These are phyloP conservation scores for Vitis hybrid DNA, from an alignment of 177 flowering plant genomes.

Conservation along the genomic window DNA sequence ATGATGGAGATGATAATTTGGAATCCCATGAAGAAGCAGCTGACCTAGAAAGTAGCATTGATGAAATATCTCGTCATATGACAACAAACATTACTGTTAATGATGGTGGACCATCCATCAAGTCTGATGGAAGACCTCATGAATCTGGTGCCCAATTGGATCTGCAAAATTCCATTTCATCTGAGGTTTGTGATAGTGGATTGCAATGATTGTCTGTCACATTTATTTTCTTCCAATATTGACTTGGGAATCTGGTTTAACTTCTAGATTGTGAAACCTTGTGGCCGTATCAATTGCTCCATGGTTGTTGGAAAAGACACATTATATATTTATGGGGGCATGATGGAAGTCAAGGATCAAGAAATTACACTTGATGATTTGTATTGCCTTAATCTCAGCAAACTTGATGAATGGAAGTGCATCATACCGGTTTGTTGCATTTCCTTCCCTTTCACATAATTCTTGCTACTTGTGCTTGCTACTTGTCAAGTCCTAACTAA, in stretches of 20 bases:
- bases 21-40: constrained; percentile 35
- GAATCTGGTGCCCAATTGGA: constrained; percentile 26
- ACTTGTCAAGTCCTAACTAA: too few species aligned
- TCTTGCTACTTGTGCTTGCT: not conserved
- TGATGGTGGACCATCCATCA: constrained; percentile 24
- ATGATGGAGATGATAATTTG: constrained; percentile 20
- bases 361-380: constrained; percentile 95
- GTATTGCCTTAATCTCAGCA: constrained; percentile 86
- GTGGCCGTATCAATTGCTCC: constrained; percentile 93
- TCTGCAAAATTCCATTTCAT: constrained; percentile 33
- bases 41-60: constrained; percentile 37
- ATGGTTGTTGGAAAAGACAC: constrained; percentile 85
- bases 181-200: constrained; percentile 59
- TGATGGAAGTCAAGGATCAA: constrained; percentile 89
- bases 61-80: constrained; percentile 43
- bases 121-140: constrained; percentile 31
- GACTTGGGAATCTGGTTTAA: not conserved
- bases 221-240: constrained; percentile 8
- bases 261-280: constrained; percentile 78
- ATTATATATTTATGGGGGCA: constrained; percentile 89
- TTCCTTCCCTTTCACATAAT: constrained; percentile 2
- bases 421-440: constrained; percentile 72
- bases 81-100: constrained; percentile 27
- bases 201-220: not conserved
- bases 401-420: constrained; percentile 99